A percentile compares a stretch with the other conserved stretches of the same genome.
These are phyloP conservation scores for Nadsonia fulvescens DNA, from an alignment of 805 yeast genomes.

Conservation along the genomic window DNA sequence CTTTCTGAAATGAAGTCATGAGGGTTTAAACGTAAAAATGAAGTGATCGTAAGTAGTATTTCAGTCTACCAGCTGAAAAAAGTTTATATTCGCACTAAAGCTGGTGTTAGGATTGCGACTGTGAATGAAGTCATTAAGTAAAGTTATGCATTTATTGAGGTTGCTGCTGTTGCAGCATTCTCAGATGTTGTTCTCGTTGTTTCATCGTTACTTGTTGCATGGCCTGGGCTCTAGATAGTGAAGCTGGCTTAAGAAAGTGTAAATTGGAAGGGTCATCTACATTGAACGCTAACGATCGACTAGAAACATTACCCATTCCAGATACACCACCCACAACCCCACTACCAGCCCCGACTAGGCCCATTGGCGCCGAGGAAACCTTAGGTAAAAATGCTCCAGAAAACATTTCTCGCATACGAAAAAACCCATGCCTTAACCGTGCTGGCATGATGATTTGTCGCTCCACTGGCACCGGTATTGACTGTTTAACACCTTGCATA, in stretches of 20 bases:
- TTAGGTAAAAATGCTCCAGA: slow-evolving; percentile 48
- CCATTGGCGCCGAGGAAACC: slow-evolving; percentile 29
- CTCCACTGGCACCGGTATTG: slow-evolving; percentile 73
- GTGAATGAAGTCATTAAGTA: too few relatives aligned
- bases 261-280: slow-evolving; percentile 49
- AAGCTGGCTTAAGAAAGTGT: slow-evolving; percentile 17
- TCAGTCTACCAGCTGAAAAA: not conserved
- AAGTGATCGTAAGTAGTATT: too few relatives aligned
- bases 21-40: too few relatives aligned
- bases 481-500: slow-evolving; percentile 62
- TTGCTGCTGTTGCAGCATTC: too few relatives aligned
- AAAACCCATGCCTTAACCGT: slow-evolving; percentile 48
- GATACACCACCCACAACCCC: too few relatives aligned
- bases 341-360: too few relatives aligned
- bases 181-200: slow-evolving; percentile 1
- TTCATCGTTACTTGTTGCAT: slow-evolving; percentile 4
- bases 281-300: slow-evolving; percentile 62
- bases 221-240: slow-evolving; percentile 15
- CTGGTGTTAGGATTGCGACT: not conserved
- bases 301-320: slow-evolving; percentile 60
- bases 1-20: too few relatives aligned
- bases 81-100: not conserved
- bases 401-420: slow-evolving; percentile 86
- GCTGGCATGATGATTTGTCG: slow-evolving; percentile 53
- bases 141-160: too few relatives aligned